These are phyloP conservation scores for Kodamaea derodonti DNA, from an alignment of 1,139 yeast species.

Conservation along the genomic window DNA sequence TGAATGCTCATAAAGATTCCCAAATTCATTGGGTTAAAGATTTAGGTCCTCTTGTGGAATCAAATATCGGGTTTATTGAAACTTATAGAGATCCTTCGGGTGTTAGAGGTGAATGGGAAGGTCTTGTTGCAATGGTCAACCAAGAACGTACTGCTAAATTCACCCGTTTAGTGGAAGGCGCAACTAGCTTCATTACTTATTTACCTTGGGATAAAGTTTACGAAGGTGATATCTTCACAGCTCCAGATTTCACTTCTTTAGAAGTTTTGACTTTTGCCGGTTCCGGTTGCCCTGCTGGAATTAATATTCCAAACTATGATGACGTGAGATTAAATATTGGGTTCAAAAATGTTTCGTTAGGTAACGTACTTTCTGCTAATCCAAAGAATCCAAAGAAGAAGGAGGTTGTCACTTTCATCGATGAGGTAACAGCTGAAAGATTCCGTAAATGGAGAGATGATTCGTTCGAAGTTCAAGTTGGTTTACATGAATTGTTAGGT, in stretches of 20 bases:
- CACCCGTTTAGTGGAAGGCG: conserved; percentile 61
- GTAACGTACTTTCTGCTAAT: conserved; percentile 73
- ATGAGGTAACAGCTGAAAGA: conserved; percentile 46
- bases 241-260: conserved; percentile 87
- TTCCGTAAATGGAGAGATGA: conserved; percentile 74
- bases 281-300: conserved; percentile 89
- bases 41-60: conserved; percentile 76
- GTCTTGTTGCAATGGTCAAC: conserved; percentile 88
- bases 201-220: conserved; percentile 75
- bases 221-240: conserved; percentile 82
- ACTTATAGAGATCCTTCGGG: conserved; percentile 92
- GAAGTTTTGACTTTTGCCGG: conserved; percentile 90
- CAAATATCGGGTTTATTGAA: conserved; percentile 86
- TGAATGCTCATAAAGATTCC: conserved; percentile 80
- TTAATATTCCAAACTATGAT: conserved; percentile 88
- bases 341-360: conserved; percentile 84
- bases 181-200: conserved; percentile 57
- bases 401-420: conserved; percentile 68
- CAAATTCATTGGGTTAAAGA: conserved; percentile 89
- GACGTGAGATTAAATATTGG: conserved; percentile 81
- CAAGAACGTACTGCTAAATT: conserved; percentile 82
- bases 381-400: conserved; percentile 58
- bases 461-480: conserved; percentile 89
- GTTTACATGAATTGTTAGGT: conserved; percentile 87
- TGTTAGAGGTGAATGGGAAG: conserved; percentile 92